phyloP scores from a whole-genome alignment of 345 rosid genomes.

The Excoecaria cochinchinensis region DNA sequence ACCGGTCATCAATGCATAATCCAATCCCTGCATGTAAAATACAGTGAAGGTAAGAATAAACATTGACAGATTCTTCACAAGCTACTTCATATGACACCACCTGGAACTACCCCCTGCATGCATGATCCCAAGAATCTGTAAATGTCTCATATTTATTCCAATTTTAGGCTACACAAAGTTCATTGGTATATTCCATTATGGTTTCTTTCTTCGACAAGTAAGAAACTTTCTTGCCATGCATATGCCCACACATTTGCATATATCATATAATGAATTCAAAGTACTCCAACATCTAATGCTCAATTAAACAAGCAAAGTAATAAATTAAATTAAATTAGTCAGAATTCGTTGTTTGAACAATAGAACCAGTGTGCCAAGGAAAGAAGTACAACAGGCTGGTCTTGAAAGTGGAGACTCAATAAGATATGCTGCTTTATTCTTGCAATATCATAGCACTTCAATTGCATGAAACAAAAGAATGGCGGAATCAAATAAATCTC shows the following conservation, averaged over 20 bases:
- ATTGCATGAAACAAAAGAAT: not conserved
- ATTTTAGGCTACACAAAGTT: not conserved
- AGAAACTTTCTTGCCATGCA: not conserved
- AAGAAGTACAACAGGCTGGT: slow-evolving; percentile 3
- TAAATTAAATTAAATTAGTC: not conserved
- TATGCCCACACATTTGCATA: slow-evolving; percentile 4
- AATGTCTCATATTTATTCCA: slow-evolving; percentile 6
- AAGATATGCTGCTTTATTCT: not conserved
- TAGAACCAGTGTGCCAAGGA: not conserved
- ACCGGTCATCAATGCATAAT: slow-evolving; percentile 98
- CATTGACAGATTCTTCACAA: not conserved
- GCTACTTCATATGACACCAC: not conserved
- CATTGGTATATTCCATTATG: not conserved
- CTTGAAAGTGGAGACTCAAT: not conserved
- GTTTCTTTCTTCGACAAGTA: not conserved
- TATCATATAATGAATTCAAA: not conserved
- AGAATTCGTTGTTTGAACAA: not conserved
- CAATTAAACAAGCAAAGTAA: not conserved
- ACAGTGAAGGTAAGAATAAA: slow-evolving; percentile 4
- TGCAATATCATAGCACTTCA: not conserved
- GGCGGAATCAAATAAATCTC: slow-evolving; percentile 20
- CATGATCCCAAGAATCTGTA: not conserved
- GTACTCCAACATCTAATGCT: not conserved
- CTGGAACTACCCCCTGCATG: slow-evolving; percentile 2
- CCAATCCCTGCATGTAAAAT: slow-evolving; percentile 65